Conservation (phyloP, 1,284 basidiomycete genomes). For the Cutaneotrichosporon sp. region DNA sequence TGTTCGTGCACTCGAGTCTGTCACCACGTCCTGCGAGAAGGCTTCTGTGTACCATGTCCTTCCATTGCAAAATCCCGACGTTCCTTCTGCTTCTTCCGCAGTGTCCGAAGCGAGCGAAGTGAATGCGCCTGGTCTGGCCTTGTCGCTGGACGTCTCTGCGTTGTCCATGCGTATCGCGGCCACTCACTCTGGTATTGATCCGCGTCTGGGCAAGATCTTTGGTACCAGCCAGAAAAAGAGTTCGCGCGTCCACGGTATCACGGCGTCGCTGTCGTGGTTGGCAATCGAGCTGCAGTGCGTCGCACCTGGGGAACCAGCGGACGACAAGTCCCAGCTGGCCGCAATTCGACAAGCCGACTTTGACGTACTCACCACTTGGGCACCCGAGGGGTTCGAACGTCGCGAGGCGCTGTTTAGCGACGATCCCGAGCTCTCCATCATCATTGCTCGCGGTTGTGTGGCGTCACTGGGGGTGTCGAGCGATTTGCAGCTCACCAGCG, state of each 20-base stretch:
- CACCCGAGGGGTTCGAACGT: constrained; percentile 39
- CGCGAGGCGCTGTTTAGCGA: constrained; percentile 42
- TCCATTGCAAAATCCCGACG: constrained; percentile 10
- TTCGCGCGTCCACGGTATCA: constrained; percentile 39
- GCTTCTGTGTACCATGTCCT: constrained; percentile 27
- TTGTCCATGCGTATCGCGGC: constrained; percentile 30
- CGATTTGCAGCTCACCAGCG: constrained; percentile 41
- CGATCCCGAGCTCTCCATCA: constrained; percentile 44
- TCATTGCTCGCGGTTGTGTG: constrained; percentile 33
- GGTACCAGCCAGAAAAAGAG: constrained; percentile 35
- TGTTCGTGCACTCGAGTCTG: constrained; percentile 40
- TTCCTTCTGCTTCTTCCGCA: neutral
- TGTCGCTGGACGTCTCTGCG: constrained; percentile 36
- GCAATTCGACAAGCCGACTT: constrained; percentile 39
- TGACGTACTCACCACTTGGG: constrained; percentile 44
- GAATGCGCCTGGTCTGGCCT: constrained; percentile 21
- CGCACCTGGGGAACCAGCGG: constrained; percentile 31
- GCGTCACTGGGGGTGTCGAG: constrained; percentile 40
- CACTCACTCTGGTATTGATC: constrained; percentile 42
- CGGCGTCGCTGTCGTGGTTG: constrained; percentile 33
- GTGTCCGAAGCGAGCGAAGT: neutral
- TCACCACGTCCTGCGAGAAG: constrained; percentile 30
- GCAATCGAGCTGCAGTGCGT: constrained; percentile 39
- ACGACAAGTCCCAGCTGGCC: constrained; percentile 38
- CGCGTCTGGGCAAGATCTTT: constrained; percentile 42